Evolutionary conservation across 441 rosid species (phyloP).

Genomic region (Gossypium schwendimanii): DNA sequence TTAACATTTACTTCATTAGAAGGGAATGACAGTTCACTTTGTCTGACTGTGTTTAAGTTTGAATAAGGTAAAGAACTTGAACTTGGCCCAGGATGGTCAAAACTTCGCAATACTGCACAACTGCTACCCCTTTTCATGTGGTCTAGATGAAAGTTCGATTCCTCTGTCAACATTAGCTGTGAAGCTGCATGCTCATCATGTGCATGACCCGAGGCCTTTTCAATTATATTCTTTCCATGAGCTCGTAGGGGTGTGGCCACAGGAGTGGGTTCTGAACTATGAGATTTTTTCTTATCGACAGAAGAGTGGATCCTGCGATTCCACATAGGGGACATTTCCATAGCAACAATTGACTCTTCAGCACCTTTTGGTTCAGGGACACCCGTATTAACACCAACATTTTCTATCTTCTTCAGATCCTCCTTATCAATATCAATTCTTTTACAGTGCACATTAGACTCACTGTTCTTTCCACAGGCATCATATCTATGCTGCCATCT

Average conservation of each 20-base stretch:
- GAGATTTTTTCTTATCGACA: conserved; percentile 33
- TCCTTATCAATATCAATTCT: conserved; percentile 23
- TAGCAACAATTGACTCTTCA: conserved; percentile 54
- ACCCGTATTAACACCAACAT: conserved; percentile 23
- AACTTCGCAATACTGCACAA: conserved; percentile 23
- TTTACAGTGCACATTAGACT: conserved; percentile 20
- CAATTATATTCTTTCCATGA: conserved; percentile 24
- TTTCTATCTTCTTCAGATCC: conserved; percentile 28
- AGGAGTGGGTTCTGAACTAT: conserved; percentile 26
- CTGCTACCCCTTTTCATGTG: conserved; percentile 25
- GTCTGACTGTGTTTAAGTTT: conserved; percentile 39
- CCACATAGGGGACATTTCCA: conserved; percentile 96
- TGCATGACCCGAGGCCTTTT: conserved; percentile 24
- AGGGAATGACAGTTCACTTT: conserved; percentile 30
- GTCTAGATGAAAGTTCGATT: conserved; percentile 28
- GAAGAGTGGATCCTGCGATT: conserved; percentile 43
- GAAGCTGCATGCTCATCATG: conserved; percentile 21
- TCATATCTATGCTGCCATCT: conserved; percentile 30
- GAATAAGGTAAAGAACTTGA: conserved; percentile 35
- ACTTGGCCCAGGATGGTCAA: conserved; percentile 40
- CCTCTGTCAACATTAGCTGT: conserved; percentile 30
- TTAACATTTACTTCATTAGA: conserved; percentile 28
- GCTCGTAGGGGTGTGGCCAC: conserved; percentile 25
- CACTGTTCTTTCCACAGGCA: conserved; percentile 23
- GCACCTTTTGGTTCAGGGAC: conserved; percentile 33